Evolutionary conservation across 116 monocot species (phyloP).

Genomic region (Trichopus zeylanicus): DNA sequence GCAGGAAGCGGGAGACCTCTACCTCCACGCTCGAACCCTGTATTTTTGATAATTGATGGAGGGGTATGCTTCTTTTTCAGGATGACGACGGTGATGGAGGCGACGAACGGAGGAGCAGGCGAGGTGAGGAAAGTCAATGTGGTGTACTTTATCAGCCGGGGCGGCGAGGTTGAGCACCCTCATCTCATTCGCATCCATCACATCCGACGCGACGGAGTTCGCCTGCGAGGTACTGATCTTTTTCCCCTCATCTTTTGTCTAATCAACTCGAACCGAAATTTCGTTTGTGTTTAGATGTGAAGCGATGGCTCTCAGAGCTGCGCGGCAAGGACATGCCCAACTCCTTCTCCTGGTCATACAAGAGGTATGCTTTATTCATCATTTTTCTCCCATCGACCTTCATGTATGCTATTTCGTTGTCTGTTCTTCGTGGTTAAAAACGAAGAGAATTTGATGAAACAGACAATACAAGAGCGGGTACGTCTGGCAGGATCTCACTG

Average conservation of each 20-base stretch:
- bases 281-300: conserved; percentile 53
- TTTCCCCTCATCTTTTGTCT: not conserved
- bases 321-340: conserved; percentile 55
- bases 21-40: not conserved
- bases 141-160: conserved; percentile 40
- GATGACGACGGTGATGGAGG: not conserved
- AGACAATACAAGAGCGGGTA: conserved; percentile 52
- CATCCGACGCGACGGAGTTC: conserved; percentile 17
- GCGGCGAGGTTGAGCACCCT: conserved; percentile 42
- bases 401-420: not conserved
- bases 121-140: conserved; percentile 32
- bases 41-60: not conserved
- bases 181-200: conserved; percentile 41
- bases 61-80: no score
- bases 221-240: conserved; percentile 23
- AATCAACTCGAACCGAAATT: not conserved
- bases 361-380: conserved; percentile 22
- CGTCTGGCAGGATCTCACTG: conserved; percentile 60
- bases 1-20: no score
- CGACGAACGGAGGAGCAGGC: not conserved
- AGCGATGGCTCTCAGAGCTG: conserved; percentile 59
- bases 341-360: conserved; percentile 58
- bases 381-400: not conserved
- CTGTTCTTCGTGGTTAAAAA: not conserved
- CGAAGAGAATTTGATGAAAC: not conserved